phyloP scores from a whole-genome alignment of 2,329 filamentous ascomycete genomes.

The Exophiala sideris region DNA sequence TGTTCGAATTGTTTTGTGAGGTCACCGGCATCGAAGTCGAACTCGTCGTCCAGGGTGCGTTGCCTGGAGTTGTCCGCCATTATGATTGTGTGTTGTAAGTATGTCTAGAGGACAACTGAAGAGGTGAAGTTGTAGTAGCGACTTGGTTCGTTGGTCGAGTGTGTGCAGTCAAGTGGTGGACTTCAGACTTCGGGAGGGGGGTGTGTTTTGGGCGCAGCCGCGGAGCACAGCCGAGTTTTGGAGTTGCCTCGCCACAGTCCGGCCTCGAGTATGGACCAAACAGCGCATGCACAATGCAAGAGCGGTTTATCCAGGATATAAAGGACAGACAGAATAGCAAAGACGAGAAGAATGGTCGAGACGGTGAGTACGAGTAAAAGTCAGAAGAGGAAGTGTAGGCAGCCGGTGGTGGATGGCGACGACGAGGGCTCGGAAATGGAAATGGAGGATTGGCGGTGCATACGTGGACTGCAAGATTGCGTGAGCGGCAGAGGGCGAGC shows the following conservation, averaged over 20 bases:
- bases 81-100: not conserved
- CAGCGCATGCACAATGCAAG: conserved; percentile 10
- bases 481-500: too few species aligned
- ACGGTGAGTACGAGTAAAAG: too few species aligned
- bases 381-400: too few species aligned
- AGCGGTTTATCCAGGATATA: conserved; percentile 35
- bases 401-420: too few species aligned
- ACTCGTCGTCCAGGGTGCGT: conserved; percentile 29
- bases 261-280: conserved; percentile 4
- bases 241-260: conserved; percentile 22
- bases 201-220: conserved; percentile 17
- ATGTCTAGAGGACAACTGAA: not conserved
- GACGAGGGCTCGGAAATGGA: too few species aligned
- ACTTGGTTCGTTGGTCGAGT: not conserved
- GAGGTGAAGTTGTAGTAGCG: not conserved
- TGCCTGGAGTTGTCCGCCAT: conserved; percentile 19
- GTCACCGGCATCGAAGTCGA: conserved; percentile 70
- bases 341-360: not conserved
- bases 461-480: too few species aligned
- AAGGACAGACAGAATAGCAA: conserved; percentile 42
- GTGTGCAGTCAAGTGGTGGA: conserved; percentile 3
- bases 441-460: too few species aligned
- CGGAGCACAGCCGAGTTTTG: conserved; percentile 20
- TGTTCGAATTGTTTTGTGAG: conserved; percentile 82
- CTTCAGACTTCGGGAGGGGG: not conserved